Percentiles rank a stretch among this genome's conserved stretches.
Evolutionary conservation across 352 stramenopile genomes (phyloP).

Genomic region (Globisporangium nagaii): DNA sequence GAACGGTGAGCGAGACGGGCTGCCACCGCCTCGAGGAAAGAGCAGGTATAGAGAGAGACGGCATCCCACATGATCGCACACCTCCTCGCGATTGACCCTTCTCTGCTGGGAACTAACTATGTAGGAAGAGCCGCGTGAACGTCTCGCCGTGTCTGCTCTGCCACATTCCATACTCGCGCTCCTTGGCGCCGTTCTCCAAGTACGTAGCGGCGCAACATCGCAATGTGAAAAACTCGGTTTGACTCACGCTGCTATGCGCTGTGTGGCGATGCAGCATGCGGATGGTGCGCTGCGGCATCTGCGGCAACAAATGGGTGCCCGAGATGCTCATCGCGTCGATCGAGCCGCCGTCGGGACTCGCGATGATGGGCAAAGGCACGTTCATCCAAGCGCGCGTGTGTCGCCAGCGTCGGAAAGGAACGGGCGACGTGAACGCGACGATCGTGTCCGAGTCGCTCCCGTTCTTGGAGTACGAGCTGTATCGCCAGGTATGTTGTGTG

Average conservation of each 20-base stretch:
- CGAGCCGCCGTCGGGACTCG: conserved; percentile 69
- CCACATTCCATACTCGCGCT: conserved; percentile 96
- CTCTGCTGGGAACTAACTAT: background rate
- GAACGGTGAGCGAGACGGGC: conserved; percentile 7
- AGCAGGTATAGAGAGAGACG: conserved; percentile 22
- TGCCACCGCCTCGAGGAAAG: conserved; percentile 19
- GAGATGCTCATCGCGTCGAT: conserved; percentile 93
- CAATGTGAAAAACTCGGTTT: too few relatives aligned
- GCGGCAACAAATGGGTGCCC: conserved; percentile 97
- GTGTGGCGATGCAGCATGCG: conserved; percentile 77
- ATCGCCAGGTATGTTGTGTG: conserved; percentile 83
- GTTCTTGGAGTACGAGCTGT: conserved; percentile 98
- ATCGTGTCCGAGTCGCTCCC: conserved; percentile 95
- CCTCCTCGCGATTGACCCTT: too few relatives aligned
- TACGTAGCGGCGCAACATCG: too few relatives aligned
- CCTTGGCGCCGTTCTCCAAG: conserved; percentile 94
- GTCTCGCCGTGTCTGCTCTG: conserved; percentile 91
- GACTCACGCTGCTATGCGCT: too few relatives aligned
- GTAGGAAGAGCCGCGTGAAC: conserved; percentile 38
- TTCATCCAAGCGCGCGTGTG: conserved; percentile 97
- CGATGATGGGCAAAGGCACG: conserved; percentile 88
- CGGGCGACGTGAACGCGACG: conserved; percentile 93
- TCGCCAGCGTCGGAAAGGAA: conserved; percentile 87
- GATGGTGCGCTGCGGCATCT: conserved; percentile 94
- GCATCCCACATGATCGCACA: too few relatives aligned